phyloP scores from a whole-genome alignment of 768 basidiomycete species.

The Trametes punicea region DNA sequence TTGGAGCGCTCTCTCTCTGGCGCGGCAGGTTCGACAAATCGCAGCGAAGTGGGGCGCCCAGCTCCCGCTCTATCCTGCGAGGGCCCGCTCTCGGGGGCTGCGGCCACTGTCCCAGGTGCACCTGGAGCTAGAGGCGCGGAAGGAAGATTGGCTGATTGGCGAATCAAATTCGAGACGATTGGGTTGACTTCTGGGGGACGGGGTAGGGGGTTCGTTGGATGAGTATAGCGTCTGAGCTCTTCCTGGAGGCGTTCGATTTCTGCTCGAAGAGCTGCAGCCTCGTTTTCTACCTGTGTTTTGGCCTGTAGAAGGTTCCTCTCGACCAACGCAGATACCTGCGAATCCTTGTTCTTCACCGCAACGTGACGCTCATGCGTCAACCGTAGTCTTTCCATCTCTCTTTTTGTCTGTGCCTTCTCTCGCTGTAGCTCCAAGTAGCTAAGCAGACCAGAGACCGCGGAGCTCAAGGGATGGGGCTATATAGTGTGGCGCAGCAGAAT shows the following conservation, averaged over 20 bases:
- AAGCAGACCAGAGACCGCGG: slow-evolving; percentile 35
- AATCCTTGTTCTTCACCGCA: slow-evolving; percentile 21
- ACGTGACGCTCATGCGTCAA: slow-evolving; percentile 17
- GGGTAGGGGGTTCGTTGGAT: slow-evolving; percentile 17
- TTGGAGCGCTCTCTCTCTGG: neutral
- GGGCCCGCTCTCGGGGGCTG: neutral
- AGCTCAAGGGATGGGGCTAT: slow-evolving; percentile 34
- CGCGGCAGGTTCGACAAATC: neutral
- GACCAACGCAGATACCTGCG: slow-evolving; percentile 13
- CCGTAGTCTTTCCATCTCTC: slow-evolving; percentile 12
- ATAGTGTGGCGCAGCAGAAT: slow-evolving; percentile 2
- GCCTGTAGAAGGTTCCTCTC: slow-evolving; percentile 20
- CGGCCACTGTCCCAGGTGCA: neutral
- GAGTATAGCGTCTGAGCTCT: slow-evolving; percentile 15
- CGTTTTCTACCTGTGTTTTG: neutral
- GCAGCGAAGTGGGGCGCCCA: neutral
- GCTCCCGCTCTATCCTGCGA: neutral
- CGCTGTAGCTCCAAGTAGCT: slow-evolving; percentile 37
- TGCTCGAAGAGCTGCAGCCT: neutral
- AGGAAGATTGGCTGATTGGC: neutral
- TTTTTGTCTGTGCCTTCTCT: slow-evolving; percentile 7
- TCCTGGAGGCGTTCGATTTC: slow-evolving; percentile 5
- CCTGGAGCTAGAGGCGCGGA: neutral
- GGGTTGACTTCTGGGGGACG: slow-evolving; percentile 16
- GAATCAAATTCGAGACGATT: neutral